phyloP scores from a whole-genome alignment of 2,329 filamentous ascomycete genomes.

The Neofusicoccum umdonicola region DNA sequence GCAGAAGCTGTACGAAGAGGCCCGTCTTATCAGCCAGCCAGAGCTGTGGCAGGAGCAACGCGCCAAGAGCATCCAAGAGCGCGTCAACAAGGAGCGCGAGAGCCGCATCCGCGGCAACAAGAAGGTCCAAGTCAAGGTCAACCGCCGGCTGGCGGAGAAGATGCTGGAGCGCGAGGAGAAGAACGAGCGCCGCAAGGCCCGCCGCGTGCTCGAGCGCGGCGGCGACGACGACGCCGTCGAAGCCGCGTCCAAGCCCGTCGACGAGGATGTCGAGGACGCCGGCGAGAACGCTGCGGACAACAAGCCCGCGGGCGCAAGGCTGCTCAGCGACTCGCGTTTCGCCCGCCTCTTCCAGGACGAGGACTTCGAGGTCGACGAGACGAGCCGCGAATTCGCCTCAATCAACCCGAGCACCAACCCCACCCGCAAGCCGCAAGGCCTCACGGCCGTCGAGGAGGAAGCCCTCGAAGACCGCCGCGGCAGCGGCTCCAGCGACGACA shows the following conservation, averaged over 20 bases:
- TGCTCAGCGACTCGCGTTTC: slow-evolving; percentile 86
- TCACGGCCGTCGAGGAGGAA: slow-evolving; percentile 62
- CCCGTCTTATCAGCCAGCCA: slow-evolving; percentile 86
- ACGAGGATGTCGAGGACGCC: slow-evolving; percentile 49
- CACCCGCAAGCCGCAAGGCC: slow-evolving; percentile 42
- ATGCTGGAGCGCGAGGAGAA: slow-evolving; percentile 70
- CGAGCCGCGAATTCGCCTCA: slow-evolving; percentile 77
- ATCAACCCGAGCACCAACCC: slow-evolving; percentile 80
- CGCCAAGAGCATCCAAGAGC: slow-evolving; percentile 86
- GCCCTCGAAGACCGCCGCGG: slow-evolving; percentile 45
- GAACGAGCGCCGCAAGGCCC: slow-evolving; percentile 47
- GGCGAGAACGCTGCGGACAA: slow-evolving; percentile 46
- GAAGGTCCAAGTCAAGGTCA: slow-evolving; percentile 88
- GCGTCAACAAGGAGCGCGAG: slow-evolving; percentile 95
- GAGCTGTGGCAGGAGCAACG: slow-evolving; percentile 92
- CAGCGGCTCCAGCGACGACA: slow-evolving; percentile 33
- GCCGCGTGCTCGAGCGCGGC: slow-evolving; percentile 56
- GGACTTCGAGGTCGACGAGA: slow-evolving; percentile 90
- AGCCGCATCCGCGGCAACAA: slow-evolving; percentile 91
- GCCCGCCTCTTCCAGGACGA: slow-evolving; percentile 85
- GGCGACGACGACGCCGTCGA: slow-evolving; percentile 51
- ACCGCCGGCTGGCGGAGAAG: slow-evolving; percentile 67
- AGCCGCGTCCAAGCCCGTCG: slow-evolving; percentile 5
- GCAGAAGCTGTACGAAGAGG: slow-evolving; percentile 93
- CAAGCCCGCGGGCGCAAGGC: slow-evolving; percentile 45